Conservation (phyloP, 139 green algal genomes). For the Coccomyxa sp. region DNA sequence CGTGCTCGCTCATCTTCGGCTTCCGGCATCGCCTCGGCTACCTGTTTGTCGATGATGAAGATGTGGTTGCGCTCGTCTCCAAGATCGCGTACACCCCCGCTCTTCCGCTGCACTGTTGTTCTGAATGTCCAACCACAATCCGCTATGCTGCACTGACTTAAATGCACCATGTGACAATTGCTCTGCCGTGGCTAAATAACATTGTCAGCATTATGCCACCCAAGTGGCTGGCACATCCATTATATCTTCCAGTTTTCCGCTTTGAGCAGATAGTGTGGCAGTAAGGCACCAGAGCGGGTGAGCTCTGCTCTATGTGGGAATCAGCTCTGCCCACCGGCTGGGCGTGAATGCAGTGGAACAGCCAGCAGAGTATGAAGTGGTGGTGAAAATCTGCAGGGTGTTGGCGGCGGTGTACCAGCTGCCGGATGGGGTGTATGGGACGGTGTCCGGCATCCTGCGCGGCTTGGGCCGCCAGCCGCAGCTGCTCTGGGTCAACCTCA, state of each 20-base stretch:
- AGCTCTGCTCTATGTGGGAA: neutral
- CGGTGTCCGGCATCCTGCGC: neutral
- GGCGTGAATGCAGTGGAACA: too few relatives aligned
- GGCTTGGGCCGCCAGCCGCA: slow-evolving; percentile 18
- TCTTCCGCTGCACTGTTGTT: neutral
- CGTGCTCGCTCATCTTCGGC: neutral
- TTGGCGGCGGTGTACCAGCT: slow-evolving; percentile 5
- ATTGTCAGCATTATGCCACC: neutral
- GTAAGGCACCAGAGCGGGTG: neutral
- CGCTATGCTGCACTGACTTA: too few relatives aligned
- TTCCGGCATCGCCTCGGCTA: slow-evolving; percentile 4
- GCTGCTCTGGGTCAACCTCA: slow-evolving; percentile 15
- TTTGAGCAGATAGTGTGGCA: too few relatives aligned
- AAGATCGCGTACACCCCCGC: neutral
- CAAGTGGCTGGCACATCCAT: too few relatives aligned
- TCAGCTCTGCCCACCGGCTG: neutral
- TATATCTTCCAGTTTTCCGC: too few relatives aligned
- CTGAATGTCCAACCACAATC: too few relatives aligned
- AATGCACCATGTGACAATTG: neutral
- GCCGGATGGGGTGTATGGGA: neutral
- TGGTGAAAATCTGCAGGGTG: neutral
- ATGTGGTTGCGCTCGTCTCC: slow-evolving; percentile 1
- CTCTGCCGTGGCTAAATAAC: neutral
- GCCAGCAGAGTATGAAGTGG: too few relatives aligned
- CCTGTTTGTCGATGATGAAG: slow-evolving; percentile 5